These are phyloP conservation scores for Beauveria varroae DNA, from an alignment of 2,329 filamentous ascomycete species.

Conservation along the genomic window DNA sequence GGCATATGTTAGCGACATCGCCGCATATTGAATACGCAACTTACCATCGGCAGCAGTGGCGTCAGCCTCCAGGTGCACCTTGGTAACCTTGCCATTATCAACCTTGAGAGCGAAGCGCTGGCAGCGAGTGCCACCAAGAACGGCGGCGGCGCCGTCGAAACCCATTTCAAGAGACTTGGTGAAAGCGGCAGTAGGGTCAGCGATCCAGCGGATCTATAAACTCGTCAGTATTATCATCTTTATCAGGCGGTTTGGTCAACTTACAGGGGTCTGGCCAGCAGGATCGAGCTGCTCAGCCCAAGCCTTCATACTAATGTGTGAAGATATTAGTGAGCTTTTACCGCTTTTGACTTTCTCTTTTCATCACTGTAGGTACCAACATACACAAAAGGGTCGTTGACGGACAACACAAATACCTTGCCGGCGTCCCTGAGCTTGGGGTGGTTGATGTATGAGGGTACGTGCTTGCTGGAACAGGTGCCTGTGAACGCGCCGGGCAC, in stretches of 20 bases:
- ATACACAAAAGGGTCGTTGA: conserved; percentile 94
- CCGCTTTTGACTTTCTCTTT: neutral
- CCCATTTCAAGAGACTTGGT: conserved; percentile 75
- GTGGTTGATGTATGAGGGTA: conserved; percentile 81
- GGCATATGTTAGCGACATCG: neutral
- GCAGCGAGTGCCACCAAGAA: conserved; percentile 76
- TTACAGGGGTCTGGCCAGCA: conserved; percentile 63
- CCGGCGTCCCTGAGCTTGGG: conserved; percentile 71
- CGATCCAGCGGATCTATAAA: conserved; percentile 77
- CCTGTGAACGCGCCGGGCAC: conserved; percentile 70
- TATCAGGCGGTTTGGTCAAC: conserved; percentile 24
- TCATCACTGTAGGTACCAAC: conserved; percentile 23
- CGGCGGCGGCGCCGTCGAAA: conserved; percentile 63
- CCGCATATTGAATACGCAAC: conserved; percentile 14
- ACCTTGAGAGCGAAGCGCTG: conserved; percentile 84
- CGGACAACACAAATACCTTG: conserved; percentile 79
- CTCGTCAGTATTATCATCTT: neutral
- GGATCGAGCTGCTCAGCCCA: conserved; percentile 78
- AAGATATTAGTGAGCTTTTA: neutral
- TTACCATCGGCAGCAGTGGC: conserved; percentile 74
- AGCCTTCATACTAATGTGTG: conserved; percentile 66
- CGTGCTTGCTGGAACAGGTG: conserved; percentile 55
- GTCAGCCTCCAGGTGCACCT: conserved; percentile 78
- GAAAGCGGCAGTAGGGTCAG: conserved; percentile 71
- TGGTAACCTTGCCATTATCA: conserved; percentile 77